phyloP scores from a whole-genome alignment of 2,329 filamentous ascomycete genomes.

The Simplicillium sp. region DNA sequence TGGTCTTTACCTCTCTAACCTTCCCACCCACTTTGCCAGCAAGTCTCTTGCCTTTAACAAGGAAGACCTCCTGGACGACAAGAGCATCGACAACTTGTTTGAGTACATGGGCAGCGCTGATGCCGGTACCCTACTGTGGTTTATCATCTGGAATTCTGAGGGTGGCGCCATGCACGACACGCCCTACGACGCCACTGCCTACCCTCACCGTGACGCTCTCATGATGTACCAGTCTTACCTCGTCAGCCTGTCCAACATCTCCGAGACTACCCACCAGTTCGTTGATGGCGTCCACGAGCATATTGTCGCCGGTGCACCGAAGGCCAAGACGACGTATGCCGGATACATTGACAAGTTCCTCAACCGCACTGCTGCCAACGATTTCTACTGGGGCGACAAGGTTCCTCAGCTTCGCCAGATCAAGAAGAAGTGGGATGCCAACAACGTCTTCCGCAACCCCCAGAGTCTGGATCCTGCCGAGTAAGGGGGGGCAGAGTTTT shows the following conservation, averaged over 20 bases:
- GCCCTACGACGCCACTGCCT: constrained; percentile 46
- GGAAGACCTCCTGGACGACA: constrained; percentile 35
- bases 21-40: constrained; percentile 42
- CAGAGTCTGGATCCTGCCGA: constrained; percentile 37
- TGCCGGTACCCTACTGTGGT: constrained; percentile 46
- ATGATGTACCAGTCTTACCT: constrained; percentile 57
- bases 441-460: constrained; percentile 48
- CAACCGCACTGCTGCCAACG: constrained; percentile 28
- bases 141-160: constrained; percentile 51
- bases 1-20: constrained; percentile 34
- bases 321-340: constrained; percentile 44
- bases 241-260: constrained; percentile 36
- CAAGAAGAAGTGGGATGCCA: constrained; percentile 43
- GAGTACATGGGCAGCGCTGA: constrained; percentile 38
- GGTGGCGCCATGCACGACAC: constrained; percentile 52
- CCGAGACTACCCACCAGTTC: constrained; percentile 37
- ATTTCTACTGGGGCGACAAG: constrained; percentile 47
- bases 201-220: constrained; percentile 53
- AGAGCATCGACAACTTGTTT: constrained; percentile 39
- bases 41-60: constrained; percentile 46
- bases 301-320: constrained; percentile 26
- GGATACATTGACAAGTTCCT: constrained; percentile 52
- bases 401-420: constrained; percentile 34
- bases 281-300: constrained; percentile 38
- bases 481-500: neutral